Conservation (phyloP, 805 yeast species). For the Suhomyces sp. region DNA sequence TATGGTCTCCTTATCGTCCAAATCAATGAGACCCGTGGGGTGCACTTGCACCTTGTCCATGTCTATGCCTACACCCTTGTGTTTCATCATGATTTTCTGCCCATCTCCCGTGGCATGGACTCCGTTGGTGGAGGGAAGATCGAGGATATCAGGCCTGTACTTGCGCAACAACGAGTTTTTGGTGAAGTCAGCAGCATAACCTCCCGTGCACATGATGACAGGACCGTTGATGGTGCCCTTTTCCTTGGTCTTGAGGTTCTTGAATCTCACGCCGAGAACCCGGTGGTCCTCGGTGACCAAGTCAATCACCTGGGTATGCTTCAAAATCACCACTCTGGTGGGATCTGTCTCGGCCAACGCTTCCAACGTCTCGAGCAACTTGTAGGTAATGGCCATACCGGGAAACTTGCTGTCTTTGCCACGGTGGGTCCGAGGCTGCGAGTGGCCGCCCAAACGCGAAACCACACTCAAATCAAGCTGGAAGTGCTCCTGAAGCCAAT, state of each 20-base stretch:
- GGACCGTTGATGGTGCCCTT: constrained; percentile 46
- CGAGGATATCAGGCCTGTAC: constrained; percentile 56
- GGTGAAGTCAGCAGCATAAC: constrained; percentile 63
- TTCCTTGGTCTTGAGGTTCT: constrained; percentile 29
- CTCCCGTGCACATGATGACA: constrained; percentile 62
- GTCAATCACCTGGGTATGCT: constrained; percentile 34
- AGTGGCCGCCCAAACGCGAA: constrained; percentile 80
- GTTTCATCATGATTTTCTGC: constrained; percentile 49
- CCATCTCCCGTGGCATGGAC: constrained; percentile 65
- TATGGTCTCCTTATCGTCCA: constrained; percentile 43
- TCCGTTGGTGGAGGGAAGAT: constrained; percentile 60
- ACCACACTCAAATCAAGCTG: constrained; percentile 62
- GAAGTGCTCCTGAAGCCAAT: constrained; percentile 68
- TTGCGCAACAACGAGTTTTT: constrained; percentile 50
- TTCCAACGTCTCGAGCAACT: constrained; percentile 49
- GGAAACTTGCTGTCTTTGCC: constrained; percentile 66
- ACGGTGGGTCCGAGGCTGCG: constrained; percentile 76
- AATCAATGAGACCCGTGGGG: constrained; percentile 61
- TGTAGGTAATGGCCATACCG: constrained; percentile 62
- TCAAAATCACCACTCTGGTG: constrained; percentile 27
- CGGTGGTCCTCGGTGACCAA: constrained; percentile 28
- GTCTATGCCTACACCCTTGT: constrained; percentile 56
- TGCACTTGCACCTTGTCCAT: constrained; percentile 66
- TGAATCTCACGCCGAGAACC: constrained; percentile 28
- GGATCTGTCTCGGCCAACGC: constrained; percentile 44